phyloP scores from a whole-genome alignment of 805 yeast genomes.

The Ogataea paraovalis region DNA sequence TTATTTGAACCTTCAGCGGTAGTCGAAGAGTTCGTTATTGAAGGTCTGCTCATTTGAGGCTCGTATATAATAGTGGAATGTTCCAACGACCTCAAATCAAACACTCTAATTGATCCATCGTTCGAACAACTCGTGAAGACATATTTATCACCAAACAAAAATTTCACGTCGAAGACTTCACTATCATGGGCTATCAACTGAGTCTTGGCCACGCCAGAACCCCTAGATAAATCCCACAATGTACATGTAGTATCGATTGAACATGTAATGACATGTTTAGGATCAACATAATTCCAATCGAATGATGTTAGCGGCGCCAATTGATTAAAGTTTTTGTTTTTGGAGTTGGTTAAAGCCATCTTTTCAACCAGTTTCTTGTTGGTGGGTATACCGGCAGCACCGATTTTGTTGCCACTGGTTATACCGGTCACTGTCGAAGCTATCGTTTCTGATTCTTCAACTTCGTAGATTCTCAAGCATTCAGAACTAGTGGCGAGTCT shows the following conservation, averaged over 20 bases:
- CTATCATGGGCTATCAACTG: slow-evolving; percentile 95
- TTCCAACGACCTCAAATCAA: slow-evolving; percentile 83
- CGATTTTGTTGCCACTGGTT: slow-evolving; percentile 1
- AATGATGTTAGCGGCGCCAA: slow-evolving; percentile 90
- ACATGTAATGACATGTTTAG: slow-evolving; percentile 70
- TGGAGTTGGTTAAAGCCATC: slow-evolving; percentile 38
- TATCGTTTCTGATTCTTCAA: slow-evolving; percentile 12
- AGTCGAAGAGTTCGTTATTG: slow-evolving; percentile 1
- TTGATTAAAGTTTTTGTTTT: slow-evolving; percentile 43
- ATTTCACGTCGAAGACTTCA: slow-evolving; percentile 90
- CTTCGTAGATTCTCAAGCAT: slow-evolving; percentile 51
- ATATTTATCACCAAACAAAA: slow-evolving; percentile 66
- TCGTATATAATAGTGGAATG: slow-evolving; percentile 95
- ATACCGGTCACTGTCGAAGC: slow-evolving; percentile 3
- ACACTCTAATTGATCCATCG: slow-evolving; percentile 91
- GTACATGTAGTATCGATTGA: slow-evolving; percentile 97
- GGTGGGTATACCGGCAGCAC: background rate
- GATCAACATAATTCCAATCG: slow-evolving; percentile 82
- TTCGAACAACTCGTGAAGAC: slow-evolving; percentile 91
- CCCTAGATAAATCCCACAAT: slow-evolving; percentile 78
- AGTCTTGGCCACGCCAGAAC: slow-evolving; percentile 69
- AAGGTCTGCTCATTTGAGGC: slow-evolving; percentile 38
- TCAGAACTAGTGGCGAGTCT: slow-evolving; percentile 70
- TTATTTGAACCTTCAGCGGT: background rate
- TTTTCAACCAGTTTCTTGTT: slow-evolving; percentile 33